Evolutionary conservation across 371 early-diverging fungal genomes (phyloP), one percentile per base, ranked within the genome.

Genomic region (Fennellomyces sp.): DNA sequence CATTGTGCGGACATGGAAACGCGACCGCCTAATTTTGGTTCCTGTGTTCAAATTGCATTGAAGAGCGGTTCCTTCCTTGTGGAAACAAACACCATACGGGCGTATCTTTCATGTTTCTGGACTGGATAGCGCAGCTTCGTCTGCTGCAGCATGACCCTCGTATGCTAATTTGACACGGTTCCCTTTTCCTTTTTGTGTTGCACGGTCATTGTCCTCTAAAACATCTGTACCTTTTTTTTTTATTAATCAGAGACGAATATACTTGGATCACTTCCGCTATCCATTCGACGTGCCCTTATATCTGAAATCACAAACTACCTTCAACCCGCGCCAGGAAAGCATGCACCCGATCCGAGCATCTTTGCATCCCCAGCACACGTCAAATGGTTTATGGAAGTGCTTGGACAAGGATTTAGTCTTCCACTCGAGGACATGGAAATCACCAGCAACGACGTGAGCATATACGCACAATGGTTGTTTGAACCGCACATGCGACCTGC

Each of bases 311-410:
- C 88, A 11, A 71, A 82, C 12, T 86, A 74, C 57, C 65, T 85
- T 19, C 68, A 81, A 25, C 81, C 84, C 38, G 38, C 69, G 3
- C 55, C 69, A 28, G 68, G 69, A 55, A 76, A 77, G 55, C 64
- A 55, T 42, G 56, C 65, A 31, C 78, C 79, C 52, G 85, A 85
- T 64, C 75, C 78, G n/a, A 66, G 72, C 39, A 67, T 86, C 27
- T 82, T 88, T 52, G 63, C 76, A 17, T 85, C 88, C 6, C 83
- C 83, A 26, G 84, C 87, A 7, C 94, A 94, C 69, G 91, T 94
- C 26, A 77, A 79, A 53, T 94, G 92, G 92, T 85, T 81, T 45
- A 90, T 92, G 91, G 92, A 91, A 69, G 85, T 92, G 5, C 66
- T 93, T 17, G 94, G 92, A 1, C 91, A 91, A 69, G 93, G 92